Evolutionary conservation across 1,284 basidiomycete genomes (phyloP).

Genomic region (Boletellus deceptivus): DNA sequence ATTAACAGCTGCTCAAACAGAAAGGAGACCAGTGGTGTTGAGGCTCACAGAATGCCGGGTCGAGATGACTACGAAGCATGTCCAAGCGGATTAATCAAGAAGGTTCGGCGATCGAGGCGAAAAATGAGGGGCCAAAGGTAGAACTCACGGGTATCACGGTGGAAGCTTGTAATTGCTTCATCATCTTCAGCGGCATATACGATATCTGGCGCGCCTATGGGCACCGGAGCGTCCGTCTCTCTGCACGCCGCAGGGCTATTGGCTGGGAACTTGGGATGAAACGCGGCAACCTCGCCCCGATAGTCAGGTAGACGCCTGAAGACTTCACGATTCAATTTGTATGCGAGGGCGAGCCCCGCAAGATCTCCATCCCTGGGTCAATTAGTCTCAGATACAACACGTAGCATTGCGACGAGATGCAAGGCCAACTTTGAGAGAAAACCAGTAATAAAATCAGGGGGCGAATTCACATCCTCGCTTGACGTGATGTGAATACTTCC

Average conservation of each 20-base stretch:
- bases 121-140: too few relatives aligned
- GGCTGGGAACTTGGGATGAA: too few relatives aligned
- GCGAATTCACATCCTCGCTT: conserved; percentile 17
- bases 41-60: conserved; percentile 56
- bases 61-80: conserved; percentile 37
- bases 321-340: too few relatives aligned
- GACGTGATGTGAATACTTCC: conserved; percentile 33
- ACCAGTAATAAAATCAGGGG: conserved; percentile 21
- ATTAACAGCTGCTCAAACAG: neutral
- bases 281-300: too few relatives aligned
- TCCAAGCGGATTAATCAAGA: neutral
- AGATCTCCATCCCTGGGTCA: neutral
- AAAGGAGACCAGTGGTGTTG: too few relatives aligned
- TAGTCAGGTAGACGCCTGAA: too few relatives aligned
- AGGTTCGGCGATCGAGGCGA: neutral
- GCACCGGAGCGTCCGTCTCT: too few relatives aligned
- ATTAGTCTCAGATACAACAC: neutral
- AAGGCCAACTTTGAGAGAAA: conserved; percentile 3
- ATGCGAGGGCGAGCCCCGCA: too few relatives aligned
- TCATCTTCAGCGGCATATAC: too few relatives aligned
- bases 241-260: too few relatives aligned
- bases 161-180: conserved; percentile 26
- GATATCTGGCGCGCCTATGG: too few relatives aligned
- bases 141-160: conserved; percentile 32
- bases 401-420: neutral